Evolutionary conservation across 805 yeast genomes (phyloP), one percentile per base, ranked within the genome.

Genomic region (Wickerhamiella spandovensis): DNA sequence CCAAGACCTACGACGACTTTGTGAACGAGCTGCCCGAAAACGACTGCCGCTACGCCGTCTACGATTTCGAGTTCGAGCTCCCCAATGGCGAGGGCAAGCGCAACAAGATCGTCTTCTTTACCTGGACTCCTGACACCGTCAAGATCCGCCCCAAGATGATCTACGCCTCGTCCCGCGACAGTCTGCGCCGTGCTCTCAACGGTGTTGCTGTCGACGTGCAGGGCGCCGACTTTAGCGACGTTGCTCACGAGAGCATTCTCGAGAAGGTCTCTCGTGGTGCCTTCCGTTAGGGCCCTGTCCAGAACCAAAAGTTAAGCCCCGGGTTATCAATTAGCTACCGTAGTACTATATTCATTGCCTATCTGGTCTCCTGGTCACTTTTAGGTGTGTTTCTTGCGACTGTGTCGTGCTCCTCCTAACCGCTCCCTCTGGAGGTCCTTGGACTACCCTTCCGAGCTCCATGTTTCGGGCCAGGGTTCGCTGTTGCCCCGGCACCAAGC

Each of bases 121-220:
- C 92, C 59, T 92, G 98, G 98, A 81, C 97, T 55, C 98, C 98
- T 63, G 98, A 92, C 67, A 86, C 95, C 55, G 96, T 97, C 50
- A 87, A 92, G 55, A 81, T 92, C 64, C 84, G 94, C 75, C 69
- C 61, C 61, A 92, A 92, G 84, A 92, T 92, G 98, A 84, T 90
- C 56, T 90, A 89, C 74, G 97, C 98, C 46, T 80, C 96, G n/a
- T 89, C 97, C 54, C 88, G 88, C 73, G 97, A 89, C 63, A 95
- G 97, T 47, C 78, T 92, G 65, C 90, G 97, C 77, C 87, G 95
- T 73, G 90, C 98, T 51, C 76, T 92, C 66, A 90, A 85, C 68
- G 98, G 98, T 70, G 81, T 92, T 59, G 74, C 96, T 51, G 70
- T 95, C 60, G 98, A 92, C 66, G 76, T 92, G 64, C 98, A 92